Evolutionary conservation across 495 filamentous ascomycete genomes (phyloP).

Genomic region (Hypoxylon perforatum): DNA sequence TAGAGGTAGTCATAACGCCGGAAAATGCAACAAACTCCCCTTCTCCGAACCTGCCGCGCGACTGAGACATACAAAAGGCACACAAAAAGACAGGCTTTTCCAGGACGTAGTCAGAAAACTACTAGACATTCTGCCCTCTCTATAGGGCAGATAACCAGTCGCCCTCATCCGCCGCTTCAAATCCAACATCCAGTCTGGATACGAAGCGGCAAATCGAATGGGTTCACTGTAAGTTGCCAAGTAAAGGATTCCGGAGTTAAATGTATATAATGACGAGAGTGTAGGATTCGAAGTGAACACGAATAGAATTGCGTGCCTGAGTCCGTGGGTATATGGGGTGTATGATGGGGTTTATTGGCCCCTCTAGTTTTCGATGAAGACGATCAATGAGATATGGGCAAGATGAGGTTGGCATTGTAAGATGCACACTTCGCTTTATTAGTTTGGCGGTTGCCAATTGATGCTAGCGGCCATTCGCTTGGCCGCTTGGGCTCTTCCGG

Average conservation of each 20-base stretch:
- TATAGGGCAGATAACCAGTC: constrained; percentile 14
- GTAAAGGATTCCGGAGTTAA: constrained; percentile 35
- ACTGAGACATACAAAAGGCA: constrained; percentile 26
- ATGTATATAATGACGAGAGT: constrained; percentile 37
- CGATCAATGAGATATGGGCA: background rate
- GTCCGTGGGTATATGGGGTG: constrained; percentile 10
- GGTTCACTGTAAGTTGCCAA: constrained; percentile 24
- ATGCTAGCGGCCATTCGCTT: constrained; percentile 23
- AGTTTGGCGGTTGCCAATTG: constrained; percentile 13
- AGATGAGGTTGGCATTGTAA: background rate
- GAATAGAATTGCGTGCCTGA: constrained; percentile 38
- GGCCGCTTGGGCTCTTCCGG: constrained; percentile 37
- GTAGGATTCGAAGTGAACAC: constrained; percentile 40
- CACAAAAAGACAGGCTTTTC: constrained; percentile 29
- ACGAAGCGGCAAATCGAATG: background rate
- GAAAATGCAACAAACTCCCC: constrained; percentile 39
- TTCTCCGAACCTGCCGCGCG: constrained; percentile 38
- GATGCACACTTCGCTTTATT: background rate
- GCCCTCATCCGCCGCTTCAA: constrained; percentile 6
- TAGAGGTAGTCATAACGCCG: constrained; percentile 28
- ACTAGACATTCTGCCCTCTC: constrained; percentile 38
- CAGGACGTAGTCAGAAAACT: constrained; percentile 36
- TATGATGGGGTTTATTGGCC: background rate
- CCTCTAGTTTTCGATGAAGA: background rate
- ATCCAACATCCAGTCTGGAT: constrained; percentile 31